These are phyloP conservation scores for Brasilioporus rufonigricans DNA, from an alignment of 768 basidiomycete species.

Conservation along the genomic window DNA sequence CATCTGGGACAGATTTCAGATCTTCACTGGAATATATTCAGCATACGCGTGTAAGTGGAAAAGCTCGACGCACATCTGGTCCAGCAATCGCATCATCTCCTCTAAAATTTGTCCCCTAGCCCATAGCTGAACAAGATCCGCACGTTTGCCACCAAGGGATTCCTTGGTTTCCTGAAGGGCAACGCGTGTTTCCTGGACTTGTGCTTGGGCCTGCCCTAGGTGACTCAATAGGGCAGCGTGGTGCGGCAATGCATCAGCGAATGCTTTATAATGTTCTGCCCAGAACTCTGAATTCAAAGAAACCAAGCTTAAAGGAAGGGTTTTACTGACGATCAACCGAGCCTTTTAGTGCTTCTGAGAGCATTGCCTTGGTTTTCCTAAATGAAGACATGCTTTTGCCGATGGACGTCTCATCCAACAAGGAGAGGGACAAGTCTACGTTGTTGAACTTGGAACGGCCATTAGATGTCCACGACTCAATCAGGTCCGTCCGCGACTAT, in stretches of 20 bases:
- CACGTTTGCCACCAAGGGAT: slow-evolving; percentile 72
- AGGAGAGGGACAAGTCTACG: slow-evolving; percentile 87
- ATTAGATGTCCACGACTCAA: slow-evolving; percentile 6
- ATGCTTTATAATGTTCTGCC: slow-evolving; percentile 89
- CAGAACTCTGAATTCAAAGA: slow-evolving; percentile 7
- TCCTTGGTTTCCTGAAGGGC: slow-evolving; percentile 79
- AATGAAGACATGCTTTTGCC: slow-evolving; percentile 81
- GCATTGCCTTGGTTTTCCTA: slow-evolving; percentile 67
- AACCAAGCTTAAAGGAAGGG: not conserved
- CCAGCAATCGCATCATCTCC: slow-evolving; percentile 93
- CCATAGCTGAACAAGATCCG: slow-evolving; percentile 90
- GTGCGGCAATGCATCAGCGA: slow-evolving; percentile 90
- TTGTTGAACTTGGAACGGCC: slow-evolving; percentile 72
- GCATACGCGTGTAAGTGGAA: slow-evolving; percentile 8
- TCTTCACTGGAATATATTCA: slow-evolving; percentile 60
- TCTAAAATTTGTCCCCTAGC: slow-evolving; percentile 85
- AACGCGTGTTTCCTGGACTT: slow-evolving; percentile 68
- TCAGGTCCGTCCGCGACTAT: not conserved
- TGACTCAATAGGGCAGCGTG: slow-evolving; percentile 78
- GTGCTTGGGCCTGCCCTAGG: slow-evolving; percentile 68
- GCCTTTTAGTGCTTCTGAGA: slow-evolving; percentile 79
- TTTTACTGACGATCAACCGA: slow-evolving; percentile 77
- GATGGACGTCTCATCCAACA: slow-evolving; percentile 72
- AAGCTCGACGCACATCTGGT: slow-evolving; percentile 74
- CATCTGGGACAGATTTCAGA: slow-evolving; percentile 87